Evolutionary conservation across 2,329 filamentous ascomycete species (phyloP).

Genomic region (Curvularia verruculosa): DNA sequence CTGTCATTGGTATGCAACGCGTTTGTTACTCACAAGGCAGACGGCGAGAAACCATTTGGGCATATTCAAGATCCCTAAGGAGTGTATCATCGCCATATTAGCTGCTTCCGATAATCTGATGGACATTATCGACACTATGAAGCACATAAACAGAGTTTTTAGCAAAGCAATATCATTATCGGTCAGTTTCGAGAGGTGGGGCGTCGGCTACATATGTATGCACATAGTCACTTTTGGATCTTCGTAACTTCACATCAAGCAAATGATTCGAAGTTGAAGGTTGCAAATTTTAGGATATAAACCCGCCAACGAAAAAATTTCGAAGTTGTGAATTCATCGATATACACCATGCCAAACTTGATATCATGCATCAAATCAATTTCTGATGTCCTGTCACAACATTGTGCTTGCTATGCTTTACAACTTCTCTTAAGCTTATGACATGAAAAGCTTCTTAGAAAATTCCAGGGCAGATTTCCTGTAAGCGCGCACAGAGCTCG

Average conservation of each 20-base stretch:
- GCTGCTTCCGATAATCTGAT: background rate
- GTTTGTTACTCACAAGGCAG: background rate
- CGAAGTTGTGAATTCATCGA: no score
- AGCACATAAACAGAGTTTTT: background rate
- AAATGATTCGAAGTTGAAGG: no score
- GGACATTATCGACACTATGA: background rate
- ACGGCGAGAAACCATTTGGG: background rate
- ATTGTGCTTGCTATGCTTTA: no score
- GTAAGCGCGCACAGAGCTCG: background rate
- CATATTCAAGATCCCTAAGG: background rate
- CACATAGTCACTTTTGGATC: background rate
- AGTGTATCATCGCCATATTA: background rate
- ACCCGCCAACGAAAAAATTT: no score
- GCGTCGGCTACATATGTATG: constrained; percentile 1
- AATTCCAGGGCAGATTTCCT: background rate
- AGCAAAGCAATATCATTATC: background rate
- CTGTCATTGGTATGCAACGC: background rate
- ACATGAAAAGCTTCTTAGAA: background rate
- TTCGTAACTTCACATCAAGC: background rate
- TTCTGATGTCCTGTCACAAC: no score
- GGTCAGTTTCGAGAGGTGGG: background rate
- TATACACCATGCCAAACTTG: no score
- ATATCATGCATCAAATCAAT: no score
- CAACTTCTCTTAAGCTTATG: no score
- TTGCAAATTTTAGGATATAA: no score